Percentiles rank a stretch among this genome's conserved stretches.
Evolutionary conservation across 163 green algal species (phyloP).

Genomic region (Prototheca stagnorum): DNA sequence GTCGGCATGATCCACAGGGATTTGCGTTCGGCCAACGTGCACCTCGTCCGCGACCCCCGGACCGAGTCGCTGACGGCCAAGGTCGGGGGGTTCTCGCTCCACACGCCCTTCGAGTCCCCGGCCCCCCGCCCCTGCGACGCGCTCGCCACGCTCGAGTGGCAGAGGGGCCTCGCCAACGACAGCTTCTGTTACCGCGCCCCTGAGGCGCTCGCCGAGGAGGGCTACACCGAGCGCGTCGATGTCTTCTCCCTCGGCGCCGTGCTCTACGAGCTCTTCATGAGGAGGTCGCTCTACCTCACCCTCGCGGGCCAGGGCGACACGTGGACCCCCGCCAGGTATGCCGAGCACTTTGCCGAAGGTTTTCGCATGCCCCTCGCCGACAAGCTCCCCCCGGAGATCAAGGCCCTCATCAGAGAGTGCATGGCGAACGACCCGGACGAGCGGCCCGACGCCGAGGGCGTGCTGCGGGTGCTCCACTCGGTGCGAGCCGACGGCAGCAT

Average conservation of each 20-base stretch:
- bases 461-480: background rate
- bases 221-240: background rate
- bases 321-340: background rate
- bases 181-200: background rate
- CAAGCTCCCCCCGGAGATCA: background rate
- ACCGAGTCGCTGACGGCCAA: background rate
- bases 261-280: conserved; percentile 2
- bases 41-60: background rate
- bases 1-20: background rate
- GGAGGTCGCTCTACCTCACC: background rate
- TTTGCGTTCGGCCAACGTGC: background rate
- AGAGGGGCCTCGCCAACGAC: background rate
- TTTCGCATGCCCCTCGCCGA: conserved; percentile 1
- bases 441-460: background rate
- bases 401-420: background rate
- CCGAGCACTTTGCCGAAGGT: background rate
- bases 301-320: background rate
- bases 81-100: background rate
- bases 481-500: background rate
- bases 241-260: background rate
- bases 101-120: background rate
- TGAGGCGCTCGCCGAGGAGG: background rate
- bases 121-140: no score
- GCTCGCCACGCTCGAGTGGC: background rate
- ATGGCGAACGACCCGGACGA: background rate